These are phyloP conservation scores for Nosema granulosis DNA, from an alignment of 371 early-diverging fungal genomes.

Conservation along the genomic window DNA sequence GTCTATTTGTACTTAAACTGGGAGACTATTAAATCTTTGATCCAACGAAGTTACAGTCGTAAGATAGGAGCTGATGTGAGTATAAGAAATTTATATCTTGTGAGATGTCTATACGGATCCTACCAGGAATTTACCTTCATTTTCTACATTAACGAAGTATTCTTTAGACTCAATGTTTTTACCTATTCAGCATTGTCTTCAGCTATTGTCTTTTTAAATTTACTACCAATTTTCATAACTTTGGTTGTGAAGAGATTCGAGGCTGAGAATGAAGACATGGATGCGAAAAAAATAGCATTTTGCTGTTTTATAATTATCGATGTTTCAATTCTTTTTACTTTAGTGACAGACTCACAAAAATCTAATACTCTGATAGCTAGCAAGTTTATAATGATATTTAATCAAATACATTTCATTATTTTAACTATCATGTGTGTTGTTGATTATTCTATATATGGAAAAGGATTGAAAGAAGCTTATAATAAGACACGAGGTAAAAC, in stretches of 20 bases:
- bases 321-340: background rate
- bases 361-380: background rate
- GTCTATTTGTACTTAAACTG: background rate
- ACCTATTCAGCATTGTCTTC: too few relatives aligned
- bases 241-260: background rate
- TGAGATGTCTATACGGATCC: background rate
- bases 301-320: background rate
- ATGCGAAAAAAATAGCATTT: background rate
- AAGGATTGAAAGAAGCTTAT: conserved; percentile 8
- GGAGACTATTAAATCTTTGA: background rate
- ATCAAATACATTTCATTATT: background rate
- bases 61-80: background rate
- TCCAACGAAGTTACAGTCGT: background rate
- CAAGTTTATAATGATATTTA: background rate
- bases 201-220: background rate
- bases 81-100: background rate
- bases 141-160: background rate
- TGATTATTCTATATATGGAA: background rate
- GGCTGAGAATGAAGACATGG: conserved; percentile 1
- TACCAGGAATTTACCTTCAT: background rate
- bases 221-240: conserved; percentile 1
- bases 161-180: background rate
- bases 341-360: background rate
- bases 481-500: background rate
- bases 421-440: background rate